Percentiles rank a stretch among this genome's conserved stretches.
Conservation (phyloP, 2,329 filamentous ascomycete species). For the Neopestalotiopsis sp. region DNA sequence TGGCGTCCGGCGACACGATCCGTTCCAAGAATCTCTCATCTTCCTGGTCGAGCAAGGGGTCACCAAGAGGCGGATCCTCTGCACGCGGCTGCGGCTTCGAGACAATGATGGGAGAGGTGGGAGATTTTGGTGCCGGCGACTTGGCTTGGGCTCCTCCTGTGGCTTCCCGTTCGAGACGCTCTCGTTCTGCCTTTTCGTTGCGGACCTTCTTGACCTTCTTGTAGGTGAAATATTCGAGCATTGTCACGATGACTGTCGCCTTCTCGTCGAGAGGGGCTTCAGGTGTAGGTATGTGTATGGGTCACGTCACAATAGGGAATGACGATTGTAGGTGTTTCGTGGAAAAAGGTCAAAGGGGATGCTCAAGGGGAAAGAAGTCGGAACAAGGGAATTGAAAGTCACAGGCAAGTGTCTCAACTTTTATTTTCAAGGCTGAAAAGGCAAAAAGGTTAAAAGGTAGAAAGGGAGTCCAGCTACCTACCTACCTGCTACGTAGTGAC, state of each 20-base stretch:
- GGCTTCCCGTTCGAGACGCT: slow-evolving; percentile 28
- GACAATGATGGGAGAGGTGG: slow-evolving; percentile 31
- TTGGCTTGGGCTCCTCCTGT: background rate
- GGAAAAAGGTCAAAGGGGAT: background rate
- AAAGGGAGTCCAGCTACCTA: background rate
- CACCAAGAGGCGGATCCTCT: slow-evolving; percentile 29
- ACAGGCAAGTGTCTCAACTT: background rate
- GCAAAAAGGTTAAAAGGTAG: background rate
- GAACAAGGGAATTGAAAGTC: background rate
- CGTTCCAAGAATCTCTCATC: slow-evolving; percentile 65
- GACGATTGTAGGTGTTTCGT: background rate
- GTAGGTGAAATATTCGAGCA: slow-evolving; percentile 69
- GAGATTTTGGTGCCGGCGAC: slow-evolving; percentile 19
- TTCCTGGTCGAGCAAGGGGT: slow-evolving; percentile 58
- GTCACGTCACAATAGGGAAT: background rate
- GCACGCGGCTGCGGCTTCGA: slow-evolving; percentile 33
- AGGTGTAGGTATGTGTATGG: background rate
- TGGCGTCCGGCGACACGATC: slow-evolving; percentile 47
- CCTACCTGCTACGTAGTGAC: too few species aligned
- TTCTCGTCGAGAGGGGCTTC: background rate
- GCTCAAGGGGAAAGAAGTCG: background rate
- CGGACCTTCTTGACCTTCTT: slow-evolving; percentile 68
- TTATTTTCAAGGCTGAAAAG: background rate
- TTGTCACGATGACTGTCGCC: slow-evolving; percentile 39
- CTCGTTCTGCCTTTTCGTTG: slow-evolving; percentile 50